These are phyloP conservation scores for Exophiala spinifera DNA, from an alignment of 2,329 filamentous ascomycete species.

Conservation along the genomic window DNA sequence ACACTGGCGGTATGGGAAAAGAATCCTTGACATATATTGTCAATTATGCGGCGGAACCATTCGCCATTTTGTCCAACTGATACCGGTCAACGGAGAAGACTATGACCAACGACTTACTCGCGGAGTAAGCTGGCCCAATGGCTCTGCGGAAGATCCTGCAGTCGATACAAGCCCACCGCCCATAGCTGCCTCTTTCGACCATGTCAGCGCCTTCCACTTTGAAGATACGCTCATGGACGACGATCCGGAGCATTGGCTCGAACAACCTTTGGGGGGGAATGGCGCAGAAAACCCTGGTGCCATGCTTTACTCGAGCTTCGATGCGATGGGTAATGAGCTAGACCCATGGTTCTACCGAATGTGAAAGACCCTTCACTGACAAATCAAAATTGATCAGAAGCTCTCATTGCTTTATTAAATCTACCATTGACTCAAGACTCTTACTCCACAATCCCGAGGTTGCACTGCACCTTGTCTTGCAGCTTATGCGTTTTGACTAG, in stretches of 20 bases:
- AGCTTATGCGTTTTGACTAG: not conserved
- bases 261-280: not conserved
- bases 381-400: no score
- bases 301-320: not conserved
- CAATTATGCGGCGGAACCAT: not conserved
- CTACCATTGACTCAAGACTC: not conserved
- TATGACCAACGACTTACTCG: not conserved
- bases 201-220: not conserved
- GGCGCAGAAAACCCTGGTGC: not conserved
- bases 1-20: not conserved
- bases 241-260: not conserved
- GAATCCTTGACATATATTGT: not conserved
- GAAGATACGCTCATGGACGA: not conserved
- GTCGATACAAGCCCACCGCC: not conserved
- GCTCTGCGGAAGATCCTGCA: not conserved
- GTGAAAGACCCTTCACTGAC: not conserved
- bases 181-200: not conserved
- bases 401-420: no score
- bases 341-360: not conserved
- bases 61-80: not conserved
- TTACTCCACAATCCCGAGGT: not conserved
- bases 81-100: not conserved
- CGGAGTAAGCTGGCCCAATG: not conserved
- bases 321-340: not conserved
- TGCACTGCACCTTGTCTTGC: not conserved